Evolutionary conservation across 331 rosid species (phyloP).

Genomic region (Saraca asoca): DNA sequence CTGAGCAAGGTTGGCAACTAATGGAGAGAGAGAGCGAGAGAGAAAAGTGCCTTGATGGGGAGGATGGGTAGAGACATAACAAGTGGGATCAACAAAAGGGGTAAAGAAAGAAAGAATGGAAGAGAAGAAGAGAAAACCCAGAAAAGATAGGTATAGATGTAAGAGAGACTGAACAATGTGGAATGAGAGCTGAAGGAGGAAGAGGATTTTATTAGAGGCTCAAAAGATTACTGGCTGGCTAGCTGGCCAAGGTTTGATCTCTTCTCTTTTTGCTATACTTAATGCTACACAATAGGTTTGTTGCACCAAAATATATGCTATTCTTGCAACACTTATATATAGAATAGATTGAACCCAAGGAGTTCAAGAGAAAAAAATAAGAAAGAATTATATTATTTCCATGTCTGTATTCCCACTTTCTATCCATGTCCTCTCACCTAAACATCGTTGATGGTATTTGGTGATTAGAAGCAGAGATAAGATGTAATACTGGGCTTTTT

Average conservation of each 20-base stretch:
- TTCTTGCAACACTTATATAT: slow-evolving; percentile 47
- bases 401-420: too few relatives aligned
- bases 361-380: too few relatives aligned
- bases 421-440: too few relatives aligned
- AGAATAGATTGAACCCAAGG: too few relatives aligned
- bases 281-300: slow-evolving; percentile 20
- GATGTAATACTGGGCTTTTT: too few relatives aligned
- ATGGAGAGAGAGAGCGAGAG: too few relatives aligned
- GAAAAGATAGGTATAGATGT: slow-evolving; percentile 41
- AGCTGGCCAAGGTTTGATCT: too few relatives aligned
- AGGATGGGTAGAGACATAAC: slow-evolving; percentile 16
- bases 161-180: slow-evolving; percentile 59
- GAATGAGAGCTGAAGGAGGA: slow-evolving; percentile 34
- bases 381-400: too few relatives aligned
- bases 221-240: slow-evolving; percentile 30
- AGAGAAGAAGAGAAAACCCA: slow-evolving; percentile 30
- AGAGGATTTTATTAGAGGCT: slow-evolving; percentile 28
- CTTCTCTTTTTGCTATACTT: neutral
- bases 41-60: slow-evolving; percentile 34
- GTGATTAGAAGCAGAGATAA: too few relatives aligned
- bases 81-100: slow-evolving; percentile 23
- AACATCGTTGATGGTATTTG: too few relatives aligned
- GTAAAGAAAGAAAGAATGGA: too few relatives aligned
- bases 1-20: slow-evolving; percentile 35
- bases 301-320: slow-evolving; percentile 35